A percentile compares a stretch with the other conserved stretches of the same genome.
These are phyloP conservation scores for Blastobotrys serpentis DNA, from an alignment of 1,139 yeast species.

Conservation along the genomic window DNA sequence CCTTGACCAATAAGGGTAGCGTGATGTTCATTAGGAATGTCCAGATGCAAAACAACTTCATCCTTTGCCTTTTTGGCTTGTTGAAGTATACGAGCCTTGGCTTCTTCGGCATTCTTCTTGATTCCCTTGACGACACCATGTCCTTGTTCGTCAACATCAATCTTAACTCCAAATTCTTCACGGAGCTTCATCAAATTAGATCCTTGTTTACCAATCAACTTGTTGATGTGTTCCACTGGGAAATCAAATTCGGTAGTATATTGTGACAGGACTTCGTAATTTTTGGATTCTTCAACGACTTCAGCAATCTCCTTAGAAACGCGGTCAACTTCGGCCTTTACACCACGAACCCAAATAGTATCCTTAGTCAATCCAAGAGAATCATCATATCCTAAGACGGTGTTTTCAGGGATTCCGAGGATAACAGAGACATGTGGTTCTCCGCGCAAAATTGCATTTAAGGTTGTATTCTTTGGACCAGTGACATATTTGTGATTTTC, in stretches of 20 bases:
- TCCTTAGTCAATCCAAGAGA: slow-evolving; percentile 40
- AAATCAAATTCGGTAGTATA: slow-evolving; percentile 56
- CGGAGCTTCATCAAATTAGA: slow-evolving; percentile 64
- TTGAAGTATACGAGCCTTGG: slow-evolving; percentile 57
- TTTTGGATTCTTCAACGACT: slow-evolving; percentile 62
- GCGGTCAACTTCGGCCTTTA: slow-evolving; percentile 53
- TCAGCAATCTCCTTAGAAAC: slow-evolving; percentile 54
- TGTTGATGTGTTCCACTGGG: slow-evolving; percentile 67
- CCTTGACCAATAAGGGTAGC: slow-evolving; percentile 80
- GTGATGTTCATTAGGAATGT: slow-evolving; percentile 76
- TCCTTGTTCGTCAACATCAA: slow-evolving; percentile 66
- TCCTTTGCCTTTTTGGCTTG: slow-evolving; percentile 81
- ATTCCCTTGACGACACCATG: slow-evolving; percentile 69
- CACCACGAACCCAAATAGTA: slow-evolving; percentile 58
- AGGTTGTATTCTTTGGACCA: slow-evolving; percentile 50
- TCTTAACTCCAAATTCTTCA: slow-evolving; percentile 75
- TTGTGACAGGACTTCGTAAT: slow-evolving; percentile 58
- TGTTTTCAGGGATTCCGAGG: slow-evolving; percentile 33
- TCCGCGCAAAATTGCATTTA: slow-evolving; percentile 47
- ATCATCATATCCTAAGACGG: slow-evolving; percentile 29
- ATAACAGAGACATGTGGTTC: slow-evolving; percentile 32
- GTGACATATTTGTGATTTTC: slow-evolving; percentile 57
- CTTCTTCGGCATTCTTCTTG: slow-evolving; percentile 75
- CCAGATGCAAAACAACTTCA: slow-evolving; percentile 62
- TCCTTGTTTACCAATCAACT: slow-evolving; percentile 90